Base-by-base conservation (phyloP, 768 basidiomycete species). In the Leccinum incarnatum region DNA sequence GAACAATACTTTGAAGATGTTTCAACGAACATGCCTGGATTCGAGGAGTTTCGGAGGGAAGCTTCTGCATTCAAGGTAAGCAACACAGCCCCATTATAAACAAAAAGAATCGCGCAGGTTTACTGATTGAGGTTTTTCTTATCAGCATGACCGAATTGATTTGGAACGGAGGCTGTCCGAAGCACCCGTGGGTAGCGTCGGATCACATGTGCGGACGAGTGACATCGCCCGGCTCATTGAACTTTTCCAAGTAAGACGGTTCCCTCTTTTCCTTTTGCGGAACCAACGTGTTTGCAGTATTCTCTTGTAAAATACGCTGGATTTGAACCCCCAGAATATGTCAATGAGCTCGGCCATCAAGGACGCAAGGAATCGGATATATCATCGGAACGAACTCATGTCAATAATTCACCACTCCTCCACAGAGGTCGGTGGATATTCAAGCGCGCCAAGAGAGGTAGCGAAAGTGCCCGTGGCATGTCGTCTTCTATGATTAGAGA, bases 141-240 rank as follows among this genome's bases (percentile, higher is more conserved):
- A 49, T 40, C 65, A 93, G 88, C 85, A 92, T 57, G 89, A 91
- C 66, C 84, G 91, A n/a, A 69, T 88, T 14, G 85, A 78, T 50
- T 83, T 93, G 17, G 87, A 90, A 70, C 82, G 83, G 50, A 79
- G 88, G 37, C 67, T 85, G 17, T 68, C 76, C 1, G 84, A 86
- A 25, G 71, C 74, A 17, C 72, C 75, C 1, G 67, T 67, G 17
- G 76, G 71, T 9, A 78, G 76, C 27, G 72, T 77, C 1, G 80
- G 79, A 51, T 76, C 78, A 46, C 76, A 75, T 55, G 80, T 93
- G 57, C 84, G 82, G 70, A 89, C 91, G 3, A 87, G 89, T 64
- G 92, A 94, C 64, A 77, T 93, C 42, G 89, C 91, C 7, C 79
- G 90, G 19, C 76, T 93, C 15, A 91, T 94, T 89, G 92, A 93